Conservation (phyloP, 179 eudicot genomes). For the Spergularia azorica region DNA sequence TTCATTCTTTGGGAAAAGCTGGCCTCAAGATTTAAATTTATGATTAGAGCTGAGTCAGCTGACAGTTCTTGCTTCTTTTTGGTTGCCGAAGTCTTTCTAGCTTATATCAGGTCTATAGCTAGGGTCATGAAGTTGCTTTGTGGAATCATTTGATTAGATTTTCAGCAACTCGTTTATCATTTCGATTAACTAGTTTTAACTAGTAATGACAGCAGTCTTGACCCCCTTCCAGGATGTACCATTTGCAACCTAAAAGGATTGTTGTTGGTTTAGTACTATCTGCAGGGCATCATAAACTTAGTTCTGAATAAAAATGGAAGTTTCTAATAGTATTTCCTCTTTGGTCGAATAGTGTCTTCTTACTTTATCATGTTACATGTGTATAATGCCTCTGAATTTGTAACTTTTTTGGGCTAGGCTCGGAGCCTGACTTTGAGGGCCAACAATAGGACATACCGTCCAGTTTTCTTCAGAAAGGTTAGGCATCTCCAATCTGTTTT, state of each 20-base stretch:
- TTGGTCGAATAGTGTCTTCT: not conserved
- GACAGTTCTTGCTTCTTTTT: no score
- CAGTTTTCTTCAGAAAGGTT: slow-evolving; percentile 91
- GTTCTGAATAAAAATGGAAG: not conserved
- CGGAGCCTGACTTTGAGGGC: slow-evolving; percentile 66
- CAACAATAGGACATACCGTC: slow-evolving; percentile 63
- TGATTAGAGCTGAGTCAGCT: not conserved
- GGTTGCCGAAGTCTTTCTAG: no score
- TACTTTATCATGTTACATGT: not conserved
- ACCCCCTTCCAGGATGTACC: no score
- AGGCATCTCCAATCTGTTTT: slow-evolving; percentile 9
- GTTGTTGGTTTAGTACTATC: not conserved
- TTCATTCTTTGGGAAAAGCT: not conserved
- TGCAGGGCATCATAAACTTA: not conserved
- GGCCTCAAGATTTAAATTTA: not conserved
- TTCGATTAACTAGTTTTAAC: no score
- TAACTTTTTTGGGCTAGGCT: slow-evolving; percentile 47
- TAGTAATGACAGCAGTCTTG: no score
- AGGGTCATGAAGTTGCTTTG: not conserved
- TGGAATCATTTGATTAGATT: not conserved
- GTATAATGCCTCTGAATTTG: not conserved
- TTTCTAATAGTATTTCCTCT: not conserved
- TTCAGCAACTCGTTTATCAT: no score
- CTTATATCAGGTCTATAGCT: not conserved
- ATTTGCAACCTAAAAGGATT: no score